Evolutionary conservation across 208 protist species (phyloP), one percentile per base, ranked within the genome.

Genomic region (Trypanosoma cruzi): DNA sequence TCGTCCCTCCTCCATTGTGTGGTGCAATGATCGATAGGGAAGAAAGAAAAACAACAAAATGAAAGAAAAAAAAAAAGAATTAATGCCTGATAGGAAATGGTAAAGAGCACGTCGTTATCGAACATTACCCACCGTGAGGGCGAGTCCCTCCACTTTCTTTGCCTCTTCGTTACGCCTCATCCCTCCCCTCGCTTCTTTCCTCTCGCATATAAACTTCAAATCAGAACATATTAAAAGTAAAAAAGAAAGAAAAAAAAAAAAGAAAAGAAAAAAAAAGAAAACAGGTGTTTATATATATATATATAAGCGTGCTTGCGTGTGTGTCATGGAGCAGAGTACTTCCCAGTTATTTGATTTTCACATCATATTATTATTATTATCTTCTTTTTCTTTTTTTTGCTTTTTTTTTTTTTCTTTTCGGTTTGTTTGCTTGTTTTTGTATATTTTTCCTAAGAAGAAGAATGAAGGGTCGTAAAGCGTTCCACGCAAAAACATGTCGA

Each of bases 251-350:
- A 49, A 56, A 18, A 73, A 44, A 63, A 29, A 42, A 59, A 24
- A 76, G 61, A 77, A 71, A 44, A 54, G 20, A 56, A 18, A 73
- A 44, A 63, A 29, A 42, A 59, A 24, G 73, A 63, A 77, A 71
- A 44, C 32, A 8, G 42, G 16, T 16, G n/a, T 24, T n/a, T 29
- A 37, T 26, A 18, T 36, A 26, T 54, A 22, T 4, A n/a, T 29
- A 42, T 20, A 11, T 52, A 22, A 7, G n/a, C 13, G 32, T 29
- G 11, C 6, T n/a, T 10, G n/a, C n/a, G 34, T 16, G 54, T 71
- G 66, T 75, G 22, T 65, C 65, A 68, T 50, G 37, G 28, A 50
- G 50, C 14, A 18, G 48, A 53, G 46, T 20, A 18, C 32, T n/a
- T 20, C 29, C 7, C 16, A 1, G 31, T 28, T 36, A 22, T n/a